Evolutionary conservation across 371 early-diverging fungal species (phyloP).

Genomic region (Synchytrium microbalum): DNA sequence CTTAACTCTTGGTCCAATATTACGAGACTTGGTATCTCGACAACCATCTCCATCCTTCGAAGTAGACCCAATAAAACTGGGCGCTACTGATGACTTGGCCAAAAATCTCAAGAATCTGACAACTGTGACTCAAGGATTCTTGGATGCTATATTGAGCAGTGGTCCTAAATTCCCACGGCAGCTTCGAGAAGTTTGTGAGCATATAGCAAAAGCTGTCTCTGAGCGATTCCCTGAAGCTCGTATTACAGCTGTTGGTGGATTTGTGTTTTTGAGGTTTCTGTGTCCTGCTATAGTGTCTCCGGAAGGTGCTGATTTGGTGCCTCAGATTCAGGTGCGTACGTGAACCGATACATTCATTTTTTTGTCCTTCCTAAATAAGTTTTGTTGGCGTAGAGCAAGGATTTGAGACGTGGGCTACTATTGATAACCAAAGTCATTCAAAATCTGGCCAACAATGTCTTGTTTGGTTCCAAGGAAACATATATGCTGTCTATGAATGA

Average conservation of each 20-base stretch:
- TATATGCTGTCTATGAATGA: conserved; percentile 79
- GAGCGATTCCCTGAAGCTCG: conserved; percentile 79
- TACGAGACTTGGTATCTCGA: conserved; percentile 38
- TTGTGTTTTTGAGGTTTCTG: conserved; percentile 90
- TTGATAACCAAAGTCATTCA: conserved; percentile 91
- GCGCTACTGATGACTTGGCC: conserved; percentile 45
- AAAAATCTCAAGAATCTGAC: conserved; percentile 74
- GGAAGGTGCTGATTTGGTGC: conserved; percentile 35
- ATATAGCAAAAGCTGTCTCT: conserved; percentile 66
- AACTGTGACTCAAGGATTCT: conserved; percentile 62
- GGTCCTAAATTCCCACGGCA: conserved; percentile 58
- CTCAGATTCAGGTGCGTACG: conserved; percentile 1
- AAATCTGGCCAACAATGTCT: conserved; percentile 87
- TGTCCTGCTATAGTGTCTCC: conserved; percentile 94
- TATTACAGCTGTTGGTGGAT: conserved; percentile 83
- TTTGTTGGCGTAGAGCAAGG: conserved; percentile 36
- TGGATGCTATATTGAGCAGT: conserved; percentile 76
- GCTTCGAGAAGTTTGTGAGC: conserved; percentile 74
- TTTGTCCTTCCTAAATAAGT: background rate
- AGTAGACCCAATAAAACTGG: conserved; percentile 72
- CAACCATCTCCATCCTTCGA: conserved; percentile 52
- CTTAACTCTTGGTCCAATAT: conserved; percentile 64
- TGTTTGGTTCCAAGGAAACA: conserved; percentile 87
- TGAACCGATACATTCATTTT: conserved; percentile 14
- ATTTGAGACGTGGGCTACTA: conserved; percentile 76